A percentile compares a stretch with the other conserved stretches of the same genome.
Conservation (phyloP, 257 asterid genomes). For the Verbena officinalis region DNA sequence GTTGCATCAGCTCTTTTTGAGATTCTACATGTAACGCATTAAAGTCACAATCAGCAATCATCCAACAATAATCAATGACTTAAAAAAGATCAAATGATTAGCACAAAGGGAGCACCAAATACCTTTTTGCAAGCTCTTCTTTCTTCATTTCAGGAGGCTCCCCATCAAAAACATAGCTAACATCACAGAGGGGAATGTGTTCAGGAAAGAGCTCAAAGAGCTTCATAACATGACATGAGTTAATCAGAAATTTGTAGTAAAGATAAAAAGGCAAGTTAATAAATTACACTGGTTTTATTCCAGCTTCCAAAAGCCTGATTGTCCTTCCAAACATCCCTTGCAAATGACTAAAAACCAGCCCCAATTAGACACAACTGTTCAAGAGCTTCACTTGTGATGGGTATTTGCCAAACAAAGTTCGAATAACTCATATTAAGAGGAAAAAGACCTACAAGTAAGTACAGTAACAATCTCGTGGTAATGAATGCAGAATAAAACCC, state of each 20-base stretch:
- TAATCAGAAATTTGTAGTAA: constrained; percentile 5
- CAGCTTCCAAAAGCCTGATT: constrained; percentile 96
- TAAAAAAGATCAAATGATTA: constrained; percentile 16
- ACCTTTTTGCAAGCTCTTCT: constrained; percentile 98
- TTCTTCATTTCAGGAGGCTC: constrained; percentile 94
- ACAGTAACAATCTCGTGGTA: constrained; percentile 9
- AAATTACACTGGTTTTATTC: constrained; percentile 93
- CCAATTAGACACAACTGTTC: constrained; percentile 10
- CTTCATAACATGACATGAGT: constrained; percentile 13
- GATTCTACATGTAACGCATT: constrained; percentile 49
- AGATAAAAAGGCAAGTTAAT: constrained; percentile 22
- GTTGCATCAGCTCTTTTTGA: constrained; percentile 94
- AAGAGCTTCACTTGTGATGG: neutral
- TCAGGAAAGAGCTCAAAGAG: constrained; percentile 18
- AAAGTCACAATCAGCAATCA: constrained; percentile 13
- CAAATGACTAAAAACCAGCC: constrained; percentile 68
- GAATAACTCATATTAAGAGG: neutral
- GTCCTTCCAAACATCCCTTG: constrained; percentile 96
- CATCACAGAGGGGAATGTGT: constrained; percentile 20
- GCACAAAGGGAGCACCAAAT: constrained; percentile 28
- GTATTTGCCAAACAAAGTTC: constrained; percentile 4
- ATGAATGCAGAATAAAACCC: constrained; percentile 3
- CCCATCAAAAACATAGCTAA: constrained; percentile 95
- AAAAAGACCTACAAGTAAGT: neutral
- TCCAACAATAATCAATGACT: constrained; percentile 15